These are phyloP conservation scores for Yarrowia porcina DNA, from an alignment of 805 yeast genomes.

Conservation along the genomic window DNA sequence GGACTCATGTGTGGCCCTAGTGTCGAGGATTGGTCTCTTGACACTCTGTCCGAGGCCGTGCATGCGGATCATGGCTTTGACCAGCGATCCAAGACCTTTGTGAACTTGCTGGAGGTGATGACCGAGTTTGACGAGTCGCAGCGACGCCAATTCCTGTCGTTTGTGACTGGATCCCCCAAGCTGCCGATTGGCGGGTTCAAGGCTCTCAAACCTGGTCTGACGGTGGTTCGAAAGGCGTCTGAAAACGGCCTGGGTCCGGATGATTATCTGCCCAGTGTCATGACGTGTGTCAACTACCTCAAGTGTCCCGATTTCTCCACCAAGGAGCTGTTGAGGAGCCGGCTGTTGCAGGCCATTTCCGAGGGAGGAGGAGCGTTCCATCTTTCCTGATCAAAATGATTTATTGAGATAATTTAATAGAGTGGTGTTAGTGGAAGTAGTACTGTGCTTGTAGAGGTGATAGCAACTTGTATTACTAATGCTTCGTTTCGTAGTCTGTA, in stretches of 20 bases:
- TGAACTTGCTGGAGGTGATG: conserved; percentile 60
- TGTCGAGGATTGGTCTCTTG: conserved; percentile 75
- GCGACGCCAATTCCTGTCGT: conserved; percentile 73
- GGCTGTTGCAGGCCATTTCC: conserved; percentile 65
- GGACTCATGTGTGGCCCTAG: conserved; percentile 68
- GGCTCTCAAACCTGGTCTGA: conserved; percentile 72
- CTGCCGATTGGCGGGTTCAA: conserved; percentile 93
- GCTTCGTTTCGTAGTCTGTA: too few relatives aligned
- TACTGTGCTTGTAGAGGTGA: too few relatives aligned
- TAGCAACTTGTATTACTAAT: too few relatives aligned
- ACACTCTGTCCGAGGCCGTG: conserved; percentile 55
- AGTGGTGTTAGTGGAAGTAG: not conserved
- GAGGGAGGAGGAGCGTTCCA: conserved; percentile 90
- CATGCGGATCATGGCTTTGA: conserved; percentile 90
- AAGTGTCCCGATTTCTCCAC: conserved; percentile 81
- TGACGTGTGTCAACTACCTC: conserved; percentile 96
- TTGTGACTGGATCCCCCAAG: conserved; percentile 89
- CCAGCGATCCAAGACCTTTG: conserved; percentile 62
- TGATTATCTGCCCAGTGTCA: conserved; percentile 88
- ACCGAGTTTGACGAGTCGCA: conserved; percentile 51
- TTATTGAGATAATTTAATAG: conserved; percentile 12
- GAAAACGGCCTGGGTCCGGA: conserved; percentile 66
- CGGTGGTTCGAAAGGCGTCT: conserved; percentile 74
- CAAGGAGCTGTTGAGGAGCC: conserved; percentile 53
- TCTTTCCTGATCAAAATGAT: conserved; percentile 50